These are phyloP conservation scores for Prorocentrum cordatum DNA, from an alignment of 169 alveolate species.

Conservation along the genomic window DNA sequence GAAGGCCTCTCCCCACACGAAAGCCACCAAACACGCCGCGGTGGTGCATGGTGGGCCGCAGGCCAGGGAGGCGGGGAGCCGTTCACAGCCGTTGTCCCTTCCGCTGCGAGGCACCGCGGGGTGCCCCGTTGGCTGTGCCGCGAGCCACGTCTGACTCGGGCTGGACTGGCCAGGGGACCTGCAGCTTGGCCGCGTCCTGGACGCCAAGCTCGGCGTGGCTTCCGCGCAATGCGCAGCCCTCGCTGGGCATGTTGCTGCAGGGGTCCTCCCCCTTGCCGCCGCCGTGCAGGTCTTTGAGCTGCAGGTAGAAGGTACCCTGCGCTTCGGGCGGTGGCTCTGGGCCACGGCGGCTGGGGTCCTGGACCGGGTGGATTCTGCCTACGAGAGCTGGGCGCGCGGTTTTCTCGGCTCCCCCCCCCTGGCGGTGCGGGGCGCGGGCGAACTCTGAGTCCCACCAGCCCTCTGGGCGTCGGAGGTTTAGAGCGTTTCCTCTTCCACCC, in stretches of 20 bases:
- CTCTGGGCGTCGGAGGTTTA: no score
- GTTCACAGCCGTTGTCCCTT: neutral
- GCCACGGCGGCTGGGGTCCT: neutral
- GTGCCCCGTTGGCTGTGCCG: neutral
- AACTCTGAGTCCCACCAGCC: no score
- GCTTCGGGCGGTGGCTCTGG: neutral
- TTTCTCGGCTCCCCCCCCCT: no score
- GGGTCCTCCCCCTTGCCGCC: no score
- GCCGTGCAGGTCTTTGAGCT: neutral
- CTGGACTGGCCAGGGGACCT: neutral
- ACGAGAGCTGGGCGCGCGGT: no score
- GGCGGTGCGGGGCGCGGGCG: neutral
- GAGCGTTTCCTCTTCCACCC: no score
- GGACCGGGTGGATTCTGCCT: no score
- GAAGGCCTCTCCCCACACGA: neutral
- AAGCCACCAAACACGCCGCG: neutral
- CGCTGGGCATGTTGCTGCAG: neutral
- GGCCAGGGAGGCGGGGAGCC: neutral
- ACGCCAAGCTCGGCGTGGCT: neutral
- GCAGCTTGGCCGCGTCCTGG: neutral
- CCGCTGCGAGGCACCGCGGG: neutral
- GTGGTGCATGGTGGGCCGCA: no score
- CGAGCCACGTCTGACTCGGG: neutral
- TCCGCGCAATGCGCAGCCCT: neutral
- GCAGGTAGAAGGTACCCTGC: neutral